Conservation (phyloP, 1,284 basidiomycete genomes). For the Ceratobasidium sp. region DNA sequence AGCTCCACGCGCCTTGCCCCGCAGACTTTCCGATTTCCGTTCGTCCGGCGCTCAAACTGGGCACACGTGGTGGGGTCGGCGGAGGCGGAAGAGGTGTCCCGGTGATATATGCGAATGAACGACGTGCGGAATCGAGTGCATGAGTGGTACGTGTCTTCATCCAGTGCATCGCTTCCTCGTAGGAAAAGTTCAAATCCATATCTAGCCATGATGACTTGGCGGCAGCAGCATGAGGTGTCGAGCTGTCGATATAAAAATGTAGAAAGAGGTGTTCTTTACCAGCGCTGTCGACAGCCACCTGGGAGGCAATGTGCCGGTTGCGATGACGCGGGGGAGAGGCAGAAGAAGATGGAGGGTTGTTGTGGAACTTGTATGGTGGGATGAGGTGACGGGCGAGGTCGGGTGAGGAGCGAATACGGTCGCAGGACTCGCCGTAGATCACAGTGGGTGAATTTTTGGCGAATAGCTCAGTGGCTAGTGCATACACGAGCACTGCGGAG, state of each 20-base stretch:
- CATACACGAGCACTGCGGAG: slow-evolving; percentile 79
- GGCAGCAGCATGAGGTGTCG: neutral
- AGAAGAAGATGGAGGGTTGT: slow-evolving; percentile 78
- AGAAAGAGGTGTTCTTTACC: slow-evolving; percentile 83
- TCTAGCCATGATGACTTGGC: slow-evolving; percentile 27
- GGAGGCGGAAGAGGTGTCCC: slow-evolving; percentile 60
- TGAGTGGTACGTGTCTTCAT: slow-evolving; percentile 19
- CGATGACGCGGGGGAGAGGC: slow-evolving; percentile 76
- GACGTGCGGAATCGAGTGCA: slow-evolving; percentile 45
- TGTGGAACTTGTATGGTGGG: slow-evolving; percentile 75
- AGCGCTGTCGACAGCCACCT: slow-evolving; percentile 72
- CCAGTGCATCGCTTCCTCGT: slow-evolving; percentile 40
- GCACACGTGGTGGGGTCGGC: slow-evolving; percentile 33
- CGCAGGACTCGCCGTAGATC: slow-evolving; percentile 86
- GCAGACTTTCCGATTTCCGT: slow-evolving; percentile 52
- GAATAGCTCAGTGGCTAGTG: slow-evolving; percentile 71
- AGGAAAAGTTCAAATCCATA: slow-evolving; percentile 32
- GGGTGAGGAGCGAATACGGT: slow-evolving; percentile 79
- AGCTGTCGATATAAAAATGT: slow-evolving; percentile 72
- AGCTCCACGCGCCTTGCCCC: slow-evolving; percentile 61
- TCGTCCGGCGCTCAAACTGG: slow-evolving; percentile 49
- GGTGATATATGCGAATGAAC: slow-evolving; percentile 73
- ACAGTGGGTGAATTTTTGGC: slow-evolving; percentile 93
- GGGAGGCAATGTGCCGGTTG: slow-evolving; percentile 78
- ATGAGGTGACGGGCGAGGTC: slow-evolving; percentile 75